phyloP scores from a whole-genome alignment of 306 rosid genomes.

The Vigna radiata region DNA sequence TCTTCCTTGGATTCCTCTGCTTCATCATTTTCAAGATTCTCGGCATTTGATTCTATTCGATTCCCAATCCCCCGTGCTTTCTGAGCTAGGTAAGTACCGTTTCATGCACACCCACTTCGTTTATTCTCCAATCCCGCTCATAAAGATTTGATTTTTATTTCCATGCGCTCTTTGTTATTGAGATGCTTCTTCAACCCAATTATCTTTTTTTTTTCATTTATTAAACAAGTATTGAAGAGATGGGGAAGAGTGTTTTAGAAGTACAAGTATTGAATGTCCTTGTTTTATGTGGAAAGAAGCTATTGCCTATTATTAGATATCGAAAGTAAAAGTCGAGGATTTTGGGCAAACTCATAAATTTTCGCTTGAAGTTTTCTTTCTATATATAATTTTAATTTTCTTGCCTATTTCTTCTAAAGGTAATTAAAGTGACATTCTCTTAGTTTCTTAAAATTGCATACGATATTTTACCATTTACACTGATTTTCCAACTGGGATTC shows the following conservation, averaged over 20 bases:
- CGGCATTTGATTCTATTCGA: slow-evolving; percentile 53
- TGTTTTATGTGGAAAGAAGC: not conserved
- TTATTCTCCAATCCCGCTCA: not conserved
- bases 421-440: not conserved
- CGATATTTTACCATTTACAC: not conserved
- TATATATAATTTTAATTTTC: not conserved
- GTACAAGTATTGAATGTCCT: not conserved
- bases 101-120: not conserved
- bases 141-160: not conserved
- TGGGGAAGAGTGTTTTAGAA: not conserved
- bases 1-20: slow-evolving; percentile 67
- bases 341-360: not conserved
- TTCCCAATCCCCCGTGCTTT: not conserved
- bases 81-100: slow-evolving; percentile 16
- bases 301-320: not conserved
- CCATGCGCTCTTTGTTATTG: not conserved
- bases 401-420: not conserved
- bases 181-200: not conserved
- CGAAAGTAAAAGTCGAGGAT: not conserved
- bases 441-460: not conserved
- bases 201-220: not conserved
- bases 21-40: slow-evolving; percentile 66
- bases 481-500: not conserved
- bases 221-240: not conserved
- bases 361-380: not conserved